Evolutionary conservation across 345 rosid genomes (phyloP).

Genomic region (Arabis alpina): DNA sequence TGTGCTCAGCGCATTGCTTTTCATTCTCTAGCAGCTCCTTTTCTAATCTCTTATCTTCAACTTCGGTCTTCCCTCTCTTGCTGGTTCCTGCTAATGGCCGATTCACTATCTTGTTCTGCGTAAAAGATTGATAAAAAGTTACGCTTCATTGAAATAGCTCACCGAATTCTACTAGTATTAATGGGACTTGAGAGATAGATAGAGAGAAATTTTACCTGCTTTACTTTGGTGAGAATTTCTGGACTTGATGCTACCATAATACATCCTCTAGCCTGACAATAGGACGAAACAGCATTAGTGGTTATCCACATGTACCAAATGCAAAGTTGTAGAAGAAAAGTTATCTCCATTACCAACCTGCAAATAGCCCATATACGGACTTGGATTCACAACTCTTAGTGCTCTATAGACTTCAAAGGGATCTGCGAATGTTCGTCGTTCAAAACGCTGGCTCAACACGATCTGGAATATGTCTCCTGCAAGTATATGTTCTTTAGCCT

Average conservation of each 20-base stretch:
- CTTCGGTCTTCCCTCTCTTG: constrained; percentile 69
- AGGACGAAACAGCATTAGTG: not conserved
- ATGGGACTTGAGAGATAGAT: constrained; percentile 2
- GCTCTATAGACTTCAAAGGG: constrained; percentile 94
- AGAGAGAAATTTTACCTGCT: constrained; percentile 55
- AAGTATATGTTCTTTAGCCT: constrained; percentile 83
- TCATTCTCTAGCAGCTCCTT: constrained; percentile 59
- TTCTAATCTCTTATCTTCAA: constrained; percentile 65
- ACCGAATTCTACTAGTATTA: not conserved
- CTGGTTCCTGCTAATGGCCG: constrained; percentile 89
- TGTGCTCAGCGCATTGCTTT: constrained; percentile 90
- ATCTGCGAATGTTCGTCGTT: constrained; percentile 84
- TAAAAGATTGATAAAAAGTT: constrained; percentile 8
- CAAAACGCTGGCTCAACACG: constrained; percentile 86
- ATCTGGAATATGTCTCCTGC: constrained; percentile 94
- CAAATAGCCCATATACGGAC: constrained; percentile 89
- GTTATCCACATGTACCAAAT: not conserved
- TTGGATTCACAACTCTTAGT: constrained; percentile 85
- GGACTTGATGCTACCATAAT: constrained; percentile 95
- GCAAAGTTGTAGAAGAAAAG: constrained; percentile 1
- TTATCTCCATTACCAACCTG: constrained; percentile 54
- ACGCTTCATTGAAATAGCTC: constrained; percentile 1
- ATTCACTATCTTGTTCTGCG: constrained; percentile 78
- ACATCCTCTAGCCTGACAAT: constrained; percentile 77
- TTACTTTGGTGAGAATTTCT: constrained; percentile 82